Evolutionary conservation across 495 filamentous ascomycete genomes (phyloP), one percentile per base, ranked within the genome.

Genomic region (Xylaria scruposa): DNA sequence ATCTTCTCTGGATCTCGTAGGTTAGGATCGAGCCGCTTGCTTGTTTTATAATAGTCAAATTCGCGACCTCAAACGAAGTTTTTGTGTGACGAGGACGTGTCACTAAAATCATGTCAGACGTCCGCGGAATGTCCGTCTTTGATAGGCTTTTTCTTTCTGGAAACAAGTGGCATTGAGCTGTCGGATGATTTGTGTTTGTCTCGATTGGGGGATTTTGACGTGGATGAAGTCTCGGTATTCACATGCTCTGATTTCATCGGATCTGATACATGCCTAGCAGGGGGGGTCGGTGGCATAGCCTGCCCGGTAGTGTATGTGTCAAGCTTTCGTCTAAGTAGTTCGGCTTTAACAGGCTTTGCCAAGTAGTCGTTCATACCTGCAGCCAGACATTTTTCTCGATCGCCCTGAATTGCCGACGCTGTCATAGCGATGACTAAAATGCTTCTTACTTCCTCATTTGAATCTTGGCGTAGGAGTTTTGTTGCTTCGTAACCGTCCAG

Each of bases 301-400:
- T 74, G 77, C 26, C 58, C 78, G 15, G 78, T 78, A 7, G 83
- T 71, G 75, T 94, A 94, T 21, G 85, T 83, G 71, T 94, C 92
- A 63, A 95, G 77, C 84, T 94, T 92, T 76, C 89, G 87, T 79
- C 91, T 93, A 46, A 95, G 82, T 56, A 94, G 84, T 29, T 89
- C 88, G 19, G 88, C 90, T 64, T 93, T 86, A 1, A 97, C 94
- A 10, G 94, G 94, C 78, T 97, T 97, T 31, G 94, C 94, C 6
- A 97, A 89, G 72, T 97, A 97, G 73, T 97, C 94, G 81, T 97
- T 97, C 94, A 97, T 97, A 36, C 94, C 94, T 0, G 93, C 92
- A 33, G 93, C 93, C 19, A 97, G 84, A 75, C 94, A 97, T 79
- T 95, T 97, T 80, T 97, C 94, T 36, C 94, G 87, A 74, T 97